phyloP scores from a whole-genome alignment of 305 asterid genomes.

The Fraxinus sp. region DNA sequence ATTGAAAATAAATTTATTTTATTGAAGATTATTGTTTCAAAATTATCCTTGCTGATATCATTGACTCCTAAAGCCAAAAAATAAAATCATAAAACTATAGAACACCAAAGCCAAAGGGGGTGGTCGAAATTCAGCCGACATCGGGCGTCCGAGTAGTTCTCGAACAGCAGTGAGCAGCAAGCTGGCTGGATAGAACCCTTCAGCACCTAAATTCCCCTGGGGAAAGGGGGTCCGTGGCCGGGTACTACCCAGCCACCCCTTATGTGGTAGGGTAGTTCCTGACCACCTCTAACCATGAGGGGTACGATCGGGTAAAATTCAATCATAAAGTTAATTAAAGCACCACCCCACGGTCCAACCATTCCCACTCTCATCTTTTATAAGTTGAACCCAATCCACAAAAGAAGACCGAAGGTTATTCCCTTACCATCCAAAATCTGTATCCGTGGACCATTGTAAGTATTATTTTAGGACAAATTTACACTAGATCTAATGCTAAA shows the following conservation, averaged over 20 bases:
- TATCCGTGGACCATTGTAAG: background rate
- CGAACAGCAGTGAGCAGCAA: background rate
- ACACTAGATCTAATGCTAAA: background rate
- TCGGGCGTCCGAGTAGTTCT: background rate
- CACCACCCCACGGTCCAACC: background rate
- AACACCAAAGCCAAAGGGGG: background rate
- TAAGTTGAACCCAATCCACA: background rate
- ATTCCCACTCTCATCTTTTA: background rate
- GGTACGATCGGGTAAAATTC: no score
- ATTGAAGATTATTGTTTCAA: background rate
- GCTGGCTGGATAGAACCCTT: background rate
- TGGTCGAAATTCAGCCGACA: background rate
- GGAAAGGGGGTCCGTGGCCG: background rate
- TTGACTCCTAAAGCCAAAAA: background rate
- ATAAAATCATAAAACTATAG: background rate
- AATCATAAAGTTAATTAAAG: background rate
- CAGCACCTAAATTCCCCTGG: background rate
- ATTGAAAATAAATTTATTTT: background rate
- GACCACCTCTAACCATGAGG: no score
- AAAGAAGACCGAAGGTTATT: background rate
- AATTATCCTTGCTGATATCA: background rate
- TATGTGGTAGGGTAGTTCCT: background rate
- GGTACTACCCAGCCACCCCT: background rate
- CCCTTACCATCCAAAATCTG: background rate
- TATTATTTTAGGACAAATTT: background rate